These are phyloP conservation scores for Leishmania arabica DNA, from an alignment of 208 protist species.

Conservation along the genomic window DNA sequence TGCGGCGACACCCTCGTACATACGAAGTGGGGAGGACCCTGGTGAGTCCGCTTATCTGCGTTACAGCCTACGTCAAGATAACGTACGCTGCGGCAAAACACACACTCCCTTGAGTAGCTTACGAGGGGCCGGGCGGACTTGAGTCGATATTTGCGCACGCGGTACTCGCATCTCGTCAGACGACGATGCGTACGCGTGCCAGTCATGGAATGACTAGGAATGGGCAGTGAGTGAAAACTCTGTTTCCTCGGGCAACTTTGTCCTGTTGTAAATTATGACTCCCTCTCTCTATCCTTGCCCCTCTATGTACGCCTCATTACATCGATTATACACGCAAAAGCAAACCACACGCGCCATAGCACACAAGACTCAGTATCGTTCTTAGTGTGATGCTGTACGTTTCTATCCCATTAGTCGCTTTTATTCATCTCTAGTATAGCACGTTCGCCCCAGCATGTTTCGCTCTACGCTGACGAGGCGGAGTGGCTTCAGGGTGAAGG, in stretches of 20 bases:
- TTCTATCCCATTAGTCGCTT: not conserved
- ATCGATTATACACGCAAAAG: not conserved
- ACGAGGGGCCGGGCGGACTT: not conserved
- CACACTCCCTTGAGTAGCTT: not conserved
- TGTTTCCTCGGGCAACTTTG: not conserved
- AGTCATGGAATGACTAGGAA: not conserved
- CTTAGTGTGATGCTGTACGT: not conserved
- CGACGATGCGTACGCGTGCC: not conserved
- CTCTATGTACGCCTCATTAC: not conserved
- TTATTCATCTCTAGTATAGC: conserved; percentile 7
- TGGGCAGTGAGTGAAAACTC: not conserved
- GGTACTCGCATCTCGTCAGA: not conserved
- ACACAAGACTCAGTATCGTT: not conserved
- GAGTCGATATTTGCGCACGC: not conserved
- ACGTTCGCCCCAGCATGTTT: conserved; percentile 49
- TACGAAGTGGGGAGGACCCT: not conserved
- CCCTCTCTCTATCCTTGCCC: not conserved
- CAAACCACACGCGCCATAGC: not conserved
- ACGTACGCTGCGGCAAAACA: not conserved
- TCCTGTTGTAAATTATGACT: not conserved
- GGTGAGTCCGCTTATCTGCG: not conserved
- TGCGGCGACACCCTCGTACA: not conserved
- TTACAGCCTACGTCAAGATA: not conserved
- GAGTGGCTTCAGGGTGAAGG: conserved; percentile 79
- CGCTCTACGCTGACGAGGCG: conserved; percentile 44